Base-by-base conservation (phyloP, 2,329 filamentous ascomycete species). In the Ophiocordyceps australis region DNA sequence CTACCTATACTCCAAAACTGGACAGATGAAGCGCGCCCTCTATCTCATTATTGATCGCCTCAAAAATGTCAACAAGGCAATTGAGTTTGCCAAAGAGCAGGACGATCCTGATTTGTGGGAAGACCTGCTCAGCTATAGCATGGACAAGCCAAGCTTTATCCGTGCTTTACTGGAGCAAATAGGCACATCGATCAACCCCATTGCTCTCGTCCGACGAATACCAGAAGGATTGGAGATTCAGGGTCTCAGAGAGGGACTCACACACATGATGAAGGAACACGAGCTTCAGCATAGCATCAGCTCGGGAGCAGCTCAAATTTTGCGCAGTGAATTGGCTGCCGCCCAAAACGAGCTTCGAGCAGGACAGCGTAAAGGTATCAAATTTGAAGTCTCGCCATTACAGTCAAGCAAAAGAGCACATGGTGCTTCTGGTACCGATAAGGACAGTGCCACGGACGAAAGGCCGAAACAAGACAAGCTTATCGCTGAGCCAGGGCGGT, bases 61-160 rank as follows among this genome's bases (percentile, higher is more conserved):
- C 5, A 74, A 74, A 30, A 81, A 98, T 44, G 85, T 95, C 25
- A 77, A 75, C 25, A 83, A 89, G 37, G 89, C 89, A 7, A 98
- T 98, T 37, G 67, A 76, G 2, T 98, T 98, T 41, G 85, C 83
- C 28, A 94, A 94, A 47, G 76, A 85, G 33, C 83, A 95, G 43
- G 74, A 89, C 34, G 85, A 94, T 39, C 73, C 75, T 0, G 85
- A 94, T 38, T 62, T 98, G 0, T 98, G 89, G 89, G 79, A 93
- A 35, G 85, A 95, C 41, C 62, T 98, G 7, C 66, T 98, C 5
- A 73, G 86, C 38, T 95, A 95, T 49, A 86, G 79, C 32, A 95
- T 98, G 89, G 83, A 94, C 52, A 93, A 94, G 43, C 89, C 89
- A 1, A 71, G 71, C 21, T 98, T 98, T 52, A 95, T 98, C 37